Percentiles rank a stretch among this genome's conserved stretches.
phyloP scores from a whole-genome alignment of 1,284 basidiomycete species.

The Malassezia slooffiae region DNA sequence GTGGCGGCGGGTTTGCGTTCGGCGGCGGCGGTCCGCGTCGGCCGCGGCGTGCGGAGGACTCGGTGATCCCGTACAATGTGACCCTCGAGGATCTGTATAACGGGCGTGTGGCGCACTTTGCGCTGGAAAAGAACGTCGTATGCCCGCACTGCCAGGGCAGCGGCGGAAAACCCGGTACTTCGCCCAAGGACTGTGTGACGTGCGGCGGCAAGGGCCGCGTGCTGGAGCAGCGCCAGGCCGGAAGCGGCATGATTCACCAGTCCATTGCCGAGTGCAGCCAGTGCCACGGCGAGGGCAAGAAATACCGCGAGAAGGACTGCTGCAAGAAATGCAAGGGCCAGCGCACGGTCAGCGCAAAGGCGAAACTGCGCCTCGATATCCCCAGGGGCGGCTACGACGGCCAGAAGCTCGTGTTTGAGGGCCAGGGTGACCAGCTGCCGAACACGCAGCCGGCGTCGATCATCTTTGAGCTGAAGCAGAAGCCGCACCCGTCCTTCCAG shows the following conservation, averaged over 20 bases:
- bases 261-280: constrained; percentile 57
- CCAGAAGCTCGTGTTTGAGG: constrained; percentile 72
- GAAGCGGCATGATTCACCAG: constrained; percentile 48
- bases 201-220: constrained; percentile 76
- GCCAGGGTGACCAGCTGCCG: constrained; percentile 61
- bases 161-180: constrained; percentile 67
- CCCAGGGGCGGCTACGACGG: constrained; percentile 78
- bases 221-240: constrained; percentile 49
- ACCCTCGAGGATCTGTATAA: constrained; percentile 85
- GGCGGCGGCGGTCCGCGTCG: constrained; percentile 43
- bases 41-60: constrained; percentile 41
- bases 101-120: constrained; percentile 78
- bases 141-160: constrained; percentile 76
- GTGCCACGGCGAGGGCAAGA: constrained; percentile 69
- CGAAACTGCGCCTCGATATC: constrained; percentile 53
- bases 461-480: constrained; percentile 65
- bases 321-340: constrained; percentile 93
- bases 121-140: constrained; percentile 71
- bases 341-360: constrained; percentile 74
- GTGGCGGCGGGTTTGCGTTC: constrained; percentile 6
- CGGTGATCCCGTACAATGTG: constrained; percentile 64
- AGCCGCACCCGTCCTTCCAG: constrained; percentile 65
- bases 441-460: constrained; percentile 50
- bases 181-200: constrained; percentile 65
- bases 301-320: constrained; percentile 77